Evolutionary conservation across 2,329 filamentous ascomycete genomes (phyloP).

Genomic region (Botrytis paeoniae): DNA sequence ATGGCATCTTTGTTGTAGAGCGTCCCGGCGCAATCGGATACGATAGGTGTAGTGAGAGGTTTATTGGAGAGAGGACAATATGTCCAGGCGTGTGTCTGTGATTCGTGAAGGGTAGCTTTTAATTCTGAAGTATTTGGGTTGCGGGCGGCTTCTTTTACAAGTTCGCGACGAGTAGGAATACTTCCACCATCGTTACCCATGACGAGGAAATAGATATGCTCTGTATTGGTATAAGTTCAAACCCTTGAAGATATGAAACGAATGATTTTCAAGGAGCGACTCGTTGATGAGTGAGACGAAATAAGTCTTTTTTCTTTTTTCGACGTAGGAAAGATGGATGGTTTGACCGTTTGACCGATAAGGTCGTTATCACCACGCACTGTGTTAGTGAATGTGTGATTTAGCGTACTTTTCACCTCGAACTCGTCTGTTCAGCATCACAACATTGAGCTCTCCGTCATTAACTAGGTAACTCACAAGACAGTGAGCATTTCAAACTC

Average conservation of each 20-base stretch:
- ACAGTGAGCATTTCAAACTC: neutral
- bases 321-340: neutral
- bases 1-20: slow-evolving; percentile 95
- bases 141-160: slow-evolving; percentile 89
- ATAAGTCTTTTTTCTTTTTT: neutral
- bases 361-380: slow-evolving; percentile 6
- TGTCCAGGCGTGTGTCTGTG: slow-evolving; percentile 81
- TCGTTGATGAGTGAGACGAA: neutral
- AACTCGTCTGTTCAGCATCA: neutral
- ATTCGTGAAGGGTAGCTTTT: slow-evolving; percentile 84
- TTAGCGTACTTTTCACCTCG: slow-evolving; percentile 1
- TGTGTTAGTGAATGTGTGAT: neutral
- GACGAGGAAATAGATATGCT: slow-evolving; percentile 3
- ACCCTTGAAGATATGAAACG: neutral
- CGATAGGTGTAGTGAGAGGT: slow-evolving; percentile 62
- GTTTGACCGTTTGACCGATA: neutral
- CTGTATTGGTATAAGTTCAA: neutral
- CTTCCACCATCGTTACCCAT: slow-evolving; percentile 99
- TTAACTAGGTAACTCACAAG: neutral
- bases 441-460: neutral
- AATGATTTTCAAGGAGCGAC: neutral
- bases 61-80: slow-evolving; percentile 83
- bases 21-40: slow-evolving; percentile 79
- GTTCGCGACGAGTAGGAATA: slow-evolving; percentile 91
- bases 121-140: slow-evolving; percentile 78